Base-by-base conservation (phyloP, 2,329 filamentous ascomycete genomes). In the Lizonia empirigonia region DNA sequence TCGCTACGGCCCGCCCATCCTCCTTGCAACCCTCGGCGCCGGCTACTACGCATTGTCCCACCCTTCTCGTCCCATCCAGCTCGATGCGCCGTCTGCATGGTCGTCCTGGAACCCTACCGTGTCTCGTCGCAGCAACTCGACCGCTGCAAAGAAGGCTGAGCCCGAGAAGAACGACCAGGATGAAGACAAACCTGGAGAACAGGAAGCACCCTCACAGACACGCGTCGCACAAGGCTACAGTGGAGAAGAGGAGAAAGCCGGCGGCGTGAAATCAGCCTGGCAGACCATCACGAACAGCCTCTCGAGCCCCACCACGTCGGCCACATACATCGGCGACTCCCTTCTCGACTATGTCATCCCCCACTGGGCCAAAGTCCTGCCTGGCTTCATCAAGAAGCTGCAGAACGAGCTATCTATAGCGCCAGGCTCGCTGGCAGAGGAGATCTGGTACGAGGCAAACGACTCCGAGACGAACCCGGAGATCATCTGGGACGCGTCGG, bases 381-480 rank as follows among this genome's bases (percentile, higher is more conserved):
- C 92, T 0, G 86, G 80, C 3, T 91, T 90, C 46, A 77, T 95
- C 47, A 82, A 84, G 53, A 97, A 96, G 72, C 81, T 97, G 26
- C 91, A 96, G 69, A 84, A 84, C 18, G 93, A 97, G 74, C 79
- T 97, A 13, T 94, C 90, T 26, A 88, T 94, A 85, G 85, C 88
- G 0, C 89, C 91, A 0, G 93, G 91, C 1, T 96, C 91, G 0
- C 77, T 99, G 33, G 91, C 93, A 10, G 88, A 95, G 67, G 90
- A 97, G 61, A 94, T 99, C 51, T 97, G 94, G 94, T 80, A 81
- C 58, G 93, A 97, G 64, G 91, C 94, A 1, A 89, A 91, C 50
- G 90, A 97, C 67, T 85, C 91, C 0, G 79, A 85, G 38, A 79
- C 89, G 56, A 90, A 97, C 62, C 93, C 93, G 0, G 94, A 99